phyloP scores from a whole-genome alignment of 225 moss, liverwort and hornwort species.

The Bryoerythrophyllum caledonicum region DNA sequence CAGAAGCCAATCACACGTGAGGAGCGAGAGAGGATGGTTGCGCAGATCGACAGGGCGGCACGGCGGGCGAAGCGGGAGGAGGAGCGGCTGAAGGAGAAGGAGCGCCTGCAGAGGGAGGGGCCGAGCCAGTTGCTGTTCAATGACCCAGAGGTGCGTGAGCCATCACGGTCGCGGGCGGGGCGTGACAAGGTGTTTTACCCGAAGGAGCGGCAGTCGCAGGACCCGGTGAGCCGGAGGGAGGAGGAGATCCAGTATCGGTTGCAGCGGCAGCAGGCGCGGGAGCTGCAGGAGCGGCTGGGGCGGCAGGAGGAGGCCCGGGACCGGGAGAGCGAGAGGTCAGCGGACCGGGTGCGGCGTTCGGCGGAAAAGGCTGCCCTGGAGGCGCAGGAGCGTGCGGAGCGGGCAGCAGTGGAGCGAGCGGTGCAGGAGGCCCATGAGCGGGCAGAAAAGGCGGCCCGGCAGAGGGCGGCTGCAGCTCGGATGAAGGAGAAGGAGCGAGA shows the following conservation, averaged over 20 bases:
- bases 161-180: constrained; percentile 40
- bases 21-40: constrained; percentile 56
- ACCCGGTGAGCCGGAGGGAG: constrained; percentile 36
- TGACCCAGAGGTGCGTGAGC: constrained; percentile 34
- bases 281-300: constrained; percentile 44
- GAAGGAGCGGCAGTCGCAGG: constrained; percentile 38
- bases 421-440: constrained; percentile 69
- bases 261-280: constrained; percentile 51
- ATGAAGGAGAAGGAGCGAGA: constrained; percentile 59
- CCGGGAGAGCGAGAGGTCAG: constrained; percentile 63
- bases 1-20: constrained; percentile 37
- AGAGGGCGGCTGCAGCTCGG: constrained; percentile 59
- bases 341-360: constrained; percentile 56
- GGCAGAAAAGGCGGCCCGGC: constrained; percentile 59
- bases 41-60: constrained; percentile 39
- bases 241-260: constrained; percentile 46
- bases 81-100: constrained; percentile 58
- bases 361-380: constrained; percentile 75
- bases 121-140: constrained; percentile 32
- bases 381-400: constrained; percentile 77
- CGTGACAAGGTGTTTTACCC: constrained; percentile 56
- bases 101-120: constrained; percentile 53
- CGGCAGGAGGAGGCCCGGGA: constrained; percentile 46
- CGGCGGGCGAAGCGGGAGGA: constrained; percentile 56
- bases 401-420: constrained; percentile 76